These are phyloP conservation scores for Chloropicon primus DNA, from an alignment of 139 green algal species.

Conservation along the genomic window DNA sequence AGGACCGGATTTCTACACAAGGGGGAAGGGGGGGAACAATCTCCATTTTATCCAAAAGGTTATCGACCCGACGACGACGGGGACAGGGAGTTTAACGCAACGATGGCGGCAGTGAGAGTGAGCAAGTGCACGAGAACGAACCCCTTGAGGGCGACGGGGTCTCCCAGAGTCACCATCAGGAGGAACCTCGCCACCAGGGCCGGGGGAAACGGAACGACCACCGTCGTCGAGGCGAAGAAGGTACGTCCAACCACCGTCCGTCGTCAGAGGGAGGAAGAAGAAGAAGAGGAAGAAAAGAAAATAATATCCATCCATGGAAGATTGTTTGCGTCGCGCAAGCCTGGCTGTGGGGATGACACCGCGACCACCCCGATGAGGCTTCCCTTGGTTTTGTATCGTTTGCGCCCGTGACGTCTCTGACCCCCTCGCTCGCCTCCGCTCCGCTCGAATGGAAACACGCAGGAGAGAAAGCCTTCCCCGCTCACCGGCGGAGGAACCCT, in stretches of 20 bases:
- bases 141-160: not conserved
- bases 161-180: not conserved
- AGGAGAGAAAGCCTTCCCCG: conserved; percentile 2
- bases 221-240: not conserved
- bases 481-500: conserved; percentile 18
- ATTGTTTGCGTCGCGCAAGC: too few relatives aligned
- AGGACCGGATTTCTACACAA: too few relatives aligned
- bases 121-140: not conserved
- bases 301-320: too few relatives aligned
- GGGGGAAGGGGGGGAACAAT: too few relatives aligned
- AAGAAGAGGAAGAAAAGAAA: too few relatives aligned
- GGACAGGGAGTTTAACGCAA: too few relatives aligned
- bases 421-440: not conserved
- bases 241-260: too few relatives aligned
- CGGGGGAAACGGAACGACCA: not conserved
- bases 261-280: too few relatives aligned
- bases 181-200: not conserved
- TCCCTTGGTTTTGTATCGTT: not conserved
- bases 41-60: too few relatives aligned
- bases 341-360: too few relatives aligned
- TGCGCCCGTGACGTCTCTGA: not conserved
- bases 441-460: conserved; percentile 6
- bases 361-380: too few relatives aligned
- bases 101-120: not conserved
- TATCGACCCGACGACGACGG: not conserved